Evolutionary conservation across 2,329 filamentous ascomycete species (phyloP).

Genomic region (Hymenoscyphus salicellus): DNA sequence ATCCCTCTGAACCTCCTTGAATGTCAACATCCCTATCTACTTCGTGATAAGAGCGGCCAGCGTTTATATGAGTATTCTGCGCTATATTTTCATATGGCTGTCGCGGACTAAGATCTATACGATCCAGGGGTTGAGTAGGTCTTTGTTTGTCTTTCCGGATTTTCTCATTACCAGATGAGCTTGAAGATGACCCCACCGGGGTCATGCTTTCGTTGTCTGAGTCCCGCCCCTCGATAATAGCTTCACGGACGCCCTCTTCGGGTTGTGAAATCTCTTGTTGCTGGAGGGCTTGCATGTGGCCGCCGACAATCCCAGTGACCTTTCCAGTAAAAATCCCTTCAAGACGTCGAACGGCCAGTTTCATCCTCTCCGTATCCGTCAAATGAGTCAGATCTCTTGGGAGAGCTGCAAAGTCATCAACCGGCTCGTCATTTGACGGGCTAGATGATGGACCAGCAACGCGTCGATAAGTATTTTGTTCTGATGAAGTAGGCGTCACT

Average conservation of each 20-base stretch:
- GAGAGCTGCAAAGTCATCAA: background rate
- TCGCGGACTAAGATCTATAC: too few species aligned
- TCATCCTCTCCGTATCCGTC: slow-evolving; percentile 73
- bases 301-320: slow-evolving; percentile 38
- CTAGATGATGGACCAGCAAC: background rate
- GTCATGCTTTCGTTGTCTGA: background rate
- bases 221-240: background rate
- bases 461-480: background rate
- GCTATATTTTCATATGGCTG: slow-evolving; percentile 76
- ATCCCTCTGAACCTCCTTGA: slow-evolving; percentile 54
- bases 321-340: slow-evolving; percentile 82
- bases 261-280: slow-evolving; percentile 41
- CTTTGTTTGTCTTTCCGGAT: slow-evolving; percentile 44
- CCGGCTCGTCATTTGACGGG: background rate
- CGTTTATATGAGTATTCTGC: slow-evolving; percentile 66
- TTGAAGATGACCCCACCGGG: background rate
- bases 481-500: background rate
- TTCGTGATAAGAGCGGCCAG: slow-evolving; percentile 60
- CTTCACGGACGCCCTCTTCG: background rate
- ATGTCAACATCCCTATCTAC: slow-evolving; percentile 41
- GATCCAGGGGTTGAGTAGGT: slow-evolving; percentile 70
- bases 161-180: background rate
- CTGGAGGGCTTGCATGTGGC: slow-evolving; percentile 30
- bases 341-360: slow-evolving; percentile 69
- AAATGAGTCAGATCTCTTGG: slow-evolving; percentile 41